phyloP scores from a whole-genome alignment of 371 early-diverging fungal genomes.

The Dinochytrium kinnereticum region DNA sequence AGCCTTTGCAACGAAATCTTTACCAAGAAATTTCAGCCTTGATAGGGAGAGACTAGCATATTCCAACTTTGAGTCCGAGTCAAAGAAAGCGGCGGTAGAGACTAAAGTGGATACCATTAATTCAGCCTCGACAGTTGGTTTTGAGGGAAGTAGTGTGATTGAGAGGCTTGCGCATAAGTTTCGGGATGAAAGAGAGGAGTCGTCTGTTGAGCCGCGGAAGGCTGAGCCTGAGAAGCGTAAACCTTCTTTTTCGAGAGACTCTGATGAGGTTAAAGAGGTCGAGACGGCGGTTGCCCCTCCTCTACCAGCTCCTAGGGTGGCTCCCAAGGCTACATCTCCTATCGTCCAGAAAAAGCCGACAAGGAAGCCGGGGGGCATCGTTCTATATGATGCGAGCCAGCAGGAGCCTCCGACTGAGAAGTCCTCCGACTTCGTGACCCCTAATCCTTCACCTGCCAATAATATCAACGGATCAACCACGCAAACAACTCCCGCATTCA shows the following conservation, averaged over 20 bases:
- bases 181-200: background rate
- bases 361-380: background rate
- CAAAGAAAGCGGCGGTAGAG: background rate
- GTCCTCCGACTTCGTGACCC: too few relatives aligned
- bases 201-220: too few relatives aligned
- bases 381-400: slow-evolving; percentile 12
- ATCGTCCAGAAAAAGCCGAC: background rate
- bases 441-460: background rate
- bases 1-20: background rate
- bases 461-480: background rate
- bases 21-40: slow-evolving; percentile 1
- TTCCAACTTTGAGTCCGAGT: background rate
- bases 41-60: background rate
- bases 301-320: background rate
- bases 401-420: slow-evolving; percentile 7
- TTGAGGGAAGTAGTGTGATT: background rate
- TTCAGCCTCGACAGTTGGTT: background rate
- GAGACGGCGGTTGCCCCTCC: background rate
- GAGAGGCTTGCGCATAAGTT: background rate
- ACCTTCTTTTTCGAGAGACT: too few relatives aligned
- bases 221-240: too few relatives aligned
- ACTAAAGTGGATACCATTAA: background rate
- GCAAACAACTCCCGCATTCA: background rate
- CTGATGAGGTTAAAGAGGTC: too few relatives aligned
- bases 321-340: background rate